Percentiles rank a stretch among this genome's conserved stretches.
phyloP scores from a whole-genome alignment of 176 grass and related monocot genomes.

The Alloteropsis semialata region DNA sequence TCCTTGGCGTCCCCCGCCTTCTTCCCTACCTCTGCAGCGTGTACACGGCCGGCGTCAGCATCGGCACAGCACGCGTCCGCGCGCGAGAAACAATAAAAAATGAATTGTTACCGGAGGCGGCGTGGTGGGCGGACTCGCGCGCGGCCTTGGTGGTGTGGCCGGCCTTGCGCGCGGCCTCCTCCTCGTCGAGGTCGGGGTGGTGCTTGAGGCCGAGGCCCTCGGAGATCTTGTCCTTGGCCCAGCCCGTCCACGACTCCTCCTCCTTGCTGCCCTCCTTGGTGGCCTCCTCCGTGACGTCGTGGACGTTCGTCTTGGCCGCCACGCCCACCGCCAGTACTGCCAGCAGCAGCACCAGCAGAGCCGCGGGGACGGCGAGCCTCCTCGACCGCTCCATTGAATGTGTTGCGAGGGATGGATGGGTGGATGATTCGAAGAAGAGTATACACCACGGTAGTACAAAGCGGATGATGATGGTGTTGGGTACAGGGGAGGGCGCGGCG shows the following conservation, averaged over 20 bases:
- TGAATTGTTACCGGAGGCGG: slow-evolving; percentile 38
- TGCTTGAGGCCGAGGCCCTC: slow-evolving; percentile 62
- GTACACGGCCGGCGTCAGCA: background rate
- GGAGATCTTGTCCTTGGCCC: slow-evolving; percentile 83
- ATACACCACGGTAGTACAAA: too few relatives aligned
- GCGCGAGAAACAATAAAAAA: too few relatives aligned
- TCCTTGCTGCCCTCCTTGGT: background rate
- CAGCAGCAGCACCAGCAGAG: slow-evolving; percentile 36
- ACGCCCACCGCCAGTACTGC: background rate
- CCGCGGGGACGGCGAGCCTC: slow-evolving; percentile 21
- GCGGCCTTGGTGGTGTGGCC: slow-evolving; percentile 40
- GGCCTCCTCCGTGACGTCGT: background rate
- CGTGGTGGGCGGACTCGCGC: slow-evolving; percentile 43
- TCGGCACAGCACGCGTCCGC: too few relatives aligned
- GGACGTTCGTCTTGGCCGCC: slow-evolving; percentile 17
- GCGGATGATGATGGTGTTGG: background rate
- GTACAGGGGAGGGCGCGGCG: background rate
- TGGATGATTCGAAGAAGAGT: too few relatives aligned
- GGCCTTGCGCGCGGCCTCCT: slow-evolving; percentile 52
- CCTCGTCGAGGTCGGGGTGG: slow-evolving; percentile 39
- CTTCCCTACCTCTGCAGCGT: slow-evolving; percentile 37
- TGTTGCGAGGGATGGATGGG: too few relatives aligned
- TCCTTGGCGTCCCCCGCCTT: slow-evolving; percentile 39
- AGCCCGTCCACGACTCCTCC: slow-evolving; percentile 59
- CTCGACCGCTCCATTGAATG: slow-evolving; percentile 33